Evolutionary conservation across 75 land plant species (phyloP).

Genomic region (Pinus albicaulis): DNA sequence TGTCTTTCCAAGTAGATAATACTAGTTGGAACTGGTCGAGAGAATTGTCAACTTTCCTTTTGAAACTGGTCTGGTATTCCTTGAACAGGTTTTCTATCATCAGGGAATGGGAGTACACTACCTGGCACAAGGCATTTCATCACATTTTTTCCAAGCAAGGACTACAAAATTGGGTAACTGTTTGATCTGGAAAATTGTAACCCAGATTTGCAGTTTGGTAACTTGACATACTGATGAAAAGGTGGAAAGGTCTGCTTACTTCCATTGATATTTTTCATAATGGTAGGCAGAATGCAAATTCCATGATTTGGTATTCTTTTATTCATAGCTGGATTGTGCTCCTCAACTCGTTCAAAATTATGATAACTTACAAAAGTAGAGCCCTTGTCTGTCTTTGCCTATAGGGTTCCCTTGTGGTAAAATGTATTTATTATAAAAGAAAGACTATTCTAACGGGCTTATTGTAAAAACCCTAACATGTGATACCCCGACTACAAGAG

Average conservation of each 20-base stretch:
- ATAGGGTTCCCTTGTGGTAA: no score
- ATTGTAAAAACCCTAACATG: no score
- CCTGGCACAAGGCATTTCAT: background rate
- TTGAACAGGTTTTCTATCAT: slow-evolving; percentile 3
- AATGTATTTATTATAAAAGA: no score
- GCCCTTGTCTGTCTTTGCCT: no score
- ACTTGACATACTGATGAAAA: slow-evolving; percentile 4
- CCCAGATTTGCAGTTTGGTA: background rate
- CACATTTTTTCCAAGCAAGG: background rate
- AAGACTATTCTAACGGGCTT: no score
- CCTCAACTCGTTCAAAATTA: no score
- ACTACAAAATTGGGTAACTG: background rate
- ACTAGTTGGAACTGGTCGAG: background rate
- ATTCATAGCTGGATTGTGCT: background rate
- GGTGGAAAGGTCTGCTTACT: background rate
- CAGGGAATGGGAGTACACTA: background rate
- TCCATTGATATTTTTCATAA: background rate
- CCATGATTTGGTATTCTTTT: slow-evolving; percentile 1
- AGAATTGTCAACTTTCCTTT: slow-evolving; percentile 2
- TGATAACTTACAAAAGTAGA: no score
- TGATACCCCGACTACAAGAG: no score
- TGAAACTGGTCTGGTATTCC: background rate
- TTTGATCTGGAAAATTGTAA: background rate
- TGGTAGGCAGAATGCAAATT: slow-evolving; percentile 2
- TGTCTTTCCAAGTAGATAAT: slow-evolving; percentile 2